Evolutionary conservation across 352 stramenopile genomes (phyloP), one percentile per base, ranked within the genome.

Genomic region (Nothophytophthora sp.): DNA sequence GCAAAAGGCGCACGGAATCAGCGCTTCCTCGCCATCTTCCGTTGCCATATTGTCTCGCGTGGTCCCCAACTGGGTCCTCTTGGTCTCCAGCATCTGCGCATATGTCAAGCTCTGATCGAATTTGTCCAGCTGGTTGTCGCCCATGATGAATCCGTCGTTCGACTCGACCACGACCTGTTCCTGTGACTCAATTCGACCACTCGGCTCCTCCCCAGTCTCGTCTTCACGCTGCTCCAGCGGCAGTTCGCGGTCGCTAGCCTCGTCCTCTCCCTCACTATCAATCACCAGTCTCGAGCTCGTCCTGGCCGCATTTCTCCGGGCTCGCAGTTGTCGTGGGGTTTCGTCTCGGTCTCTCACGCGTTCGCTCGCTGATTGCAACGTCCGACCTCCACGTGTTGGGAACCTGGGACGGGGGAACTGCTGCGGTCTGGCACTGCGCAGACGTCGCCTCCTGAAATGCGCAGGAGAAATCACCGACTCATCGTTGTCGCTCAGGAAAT

Each of bases 1-100:
- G 54, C 85, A 95, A 53, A 95, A 89, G n/a, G 79, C 77, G 55
- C 85, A 95, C 20, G 74, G 60, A 41, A 95, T 88, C 13, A 91
- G 37, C 8, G 74, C 51, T 24, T 84, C 68, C 3, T 71, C 61
- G 2, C 47, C 60, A 9, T 60, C 67, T 35, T 70, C 66, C 4
- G 43, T 63, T 16, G 49, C 57, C 8, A 59, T 33, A 37, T 52
- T 63, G 0, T 59, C 48, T 16, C 59, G 45, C 12, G 61, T 56
- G 2, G 45, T 46, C 6, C 60, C 60, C 22, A 73, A 25, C 25
- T 86, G 73, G 7, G 64, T 53, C 37, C 60, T 67, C 55, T 87
- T 90, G 3, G 49, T 42, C 25, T 81, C 66, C 11, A 93, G 62
- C 63, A 95, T 80, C 38, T 85, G 27, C 13, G 60, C 63, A 40